Percentiles rank a stretch among this genome's conserved stretches.
Conservation (phyloP, 495 filamentous ascomycete species). For the Neurospora sp. region DNA sequence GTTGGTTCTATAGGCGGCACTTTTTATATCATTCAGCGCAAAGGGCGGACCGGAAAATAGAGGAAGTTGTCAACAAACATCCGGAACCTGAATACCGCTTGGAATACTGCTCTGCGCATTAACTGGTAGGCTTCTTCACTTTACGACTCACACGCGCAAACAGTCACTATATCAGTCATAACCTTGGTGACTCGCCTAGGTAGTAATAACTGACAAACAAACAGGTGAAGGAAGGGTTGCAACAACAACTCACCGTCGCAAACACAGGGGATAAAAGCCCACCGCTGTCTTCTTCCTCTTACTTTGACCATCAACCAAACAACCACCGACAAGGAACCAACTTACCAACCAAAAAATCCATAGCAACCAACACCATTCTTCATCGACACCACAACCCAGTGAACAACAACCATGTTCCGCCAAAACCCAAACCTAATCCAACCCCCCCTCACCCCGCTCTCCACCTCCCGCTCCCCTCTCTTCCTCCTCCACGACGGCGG, state of each 20-base stretch:
- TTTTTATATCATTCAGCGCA: not conserved
- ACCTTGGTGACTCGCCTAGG: not conserved
- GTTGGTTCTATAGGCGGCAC: not conserved
- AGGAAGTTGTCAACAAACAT: not conserved
- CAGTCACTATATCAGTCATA: not conserved
- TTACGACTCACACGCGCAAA: not conserved
- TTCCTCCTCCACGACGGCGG: conserved; percentile 36
- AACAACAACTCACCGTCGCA: not conserved
- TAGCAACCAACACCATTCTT: too few relatives aligned
- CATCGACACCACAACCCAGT: not conserved
- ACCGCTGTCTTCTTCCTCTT: not conserved
- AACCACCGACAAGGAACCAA: not conserved
- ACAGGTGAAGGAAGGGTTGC: not conserved
- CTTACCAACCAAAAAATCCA: too few relatives aligned
- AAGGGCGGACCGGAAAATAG: not conserved
- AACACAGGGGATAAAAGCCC: not conserved
- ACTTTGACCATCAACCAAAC: not conserved
- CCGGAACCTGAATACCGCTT: not conserved
- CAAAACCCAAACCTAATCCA: conserved; percentile 20
- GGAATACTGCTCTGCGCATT: not conserved
- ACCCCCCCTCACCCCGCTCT: not conserved
- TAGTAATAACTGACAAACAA: not conserved
- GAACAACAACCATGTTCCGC: conserved; percentile 10
- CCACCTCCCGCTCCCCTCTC: conserved; percentile 13
- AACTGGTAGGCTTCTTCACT: not conserved